Conservation (phyloP, 2,329 filamentous ascomycete genomes). For the Proliferodiscus dingleyae region DNA sequence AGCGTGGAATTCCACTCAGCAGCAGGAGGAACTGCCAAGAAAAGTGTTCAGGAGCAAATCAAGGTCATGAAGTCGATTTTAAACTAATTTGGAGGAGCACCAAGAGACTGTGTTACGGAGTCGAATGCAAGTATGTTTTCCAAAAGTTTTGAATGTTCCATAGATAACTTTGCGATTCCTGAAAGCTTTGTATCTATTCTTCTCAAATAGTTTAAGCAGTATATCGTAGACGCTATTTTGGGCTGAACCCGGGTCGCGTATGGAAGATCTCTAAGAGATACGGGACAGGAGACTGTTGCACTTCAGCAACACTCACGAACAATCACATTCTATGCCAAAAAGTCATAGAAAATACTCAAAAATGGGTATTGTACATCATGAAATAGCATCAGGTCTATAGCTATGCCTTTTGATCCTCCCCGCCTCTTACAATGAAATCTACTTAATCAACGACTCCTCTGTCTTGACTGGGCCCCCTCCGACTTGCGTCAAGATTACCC, state of each 20-base stretch:
- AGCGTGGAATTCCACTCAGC: slow-evolving; percentile 76
- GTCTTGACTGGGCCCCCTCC: slow-evolving; percentile 84
- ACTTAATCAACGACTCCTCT: slow-evolving; percentile 69
- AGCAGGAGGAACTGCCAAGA: slow-evolving; percentile 72
- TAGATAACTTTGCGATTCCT: background rate
- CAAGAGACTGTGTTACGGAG: background rate
- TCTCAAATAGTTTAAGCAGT: too few relatives aligned
- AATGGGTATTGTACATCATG: too few relatives aligned
- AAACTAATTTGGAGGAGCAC: too few relatives aligned
- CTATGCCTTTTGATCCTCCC: slow-evolving; percentile 22
- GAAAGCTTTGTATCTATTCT: background rate
- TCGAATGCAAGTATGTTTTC: background rate
- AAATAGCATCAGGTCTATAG: too few relatives aligned
- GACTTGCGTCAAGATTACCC: slow-evolving; percentile 87
- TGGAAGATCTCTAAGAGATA: too few relatives aligned
- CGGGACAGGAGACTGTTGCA: too few relatives aligned
- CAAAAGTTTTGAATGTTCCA: background rate
- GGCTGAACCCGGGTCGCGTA: too few relatives aligned
- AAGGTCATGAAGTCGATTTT: slow-evolving; percentile 39
- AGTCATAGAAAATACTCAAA: too few relatives aligned
- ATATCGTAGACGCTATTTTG: too few relatives aligned
- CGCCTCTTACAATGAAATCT: slow-evolving; percentile 58
- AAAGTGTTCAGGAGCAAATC: slow-evolving; percentile 61
- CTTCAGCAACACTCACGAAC: too few relatives aligned
- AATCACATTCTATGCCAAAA: too few relatives aligned